Base-by-base conservation (phyloP, 2,329 filamentous ascomycete genomes). In the Colletotrichum sp. region DNA sequence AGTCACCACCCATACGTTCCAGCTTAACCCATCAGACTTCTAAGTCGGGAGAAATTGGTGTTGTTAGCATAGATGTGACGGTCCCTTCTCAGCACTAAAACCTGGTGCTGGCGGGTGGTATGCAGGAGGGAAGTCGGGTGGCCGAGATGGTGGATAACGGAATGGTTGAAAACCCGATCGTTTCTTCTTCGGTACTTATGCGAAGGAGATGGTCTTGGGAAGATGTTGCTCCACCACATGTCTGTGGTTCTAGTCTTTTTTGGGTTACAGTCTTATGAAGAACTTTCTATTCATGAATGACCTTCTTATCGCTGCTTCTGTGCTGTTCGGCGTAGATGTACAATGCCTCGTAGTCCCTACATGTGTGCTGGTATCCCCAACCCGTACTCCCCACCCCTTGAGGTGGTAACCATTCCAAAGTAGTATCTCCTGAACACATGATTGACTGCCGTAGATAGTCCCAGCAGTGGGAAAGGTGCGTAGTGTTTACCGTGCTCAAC, bases 391-490 rank as follows among this genome's bases (percentile, higher is more conserved):
- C 34, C 9, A 44, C 66, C 13, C 55, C n/a, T 5, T 7, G 21
- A 7, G 57, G 30, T 30, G 26, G 26, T 28, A 55, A 9, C 69
- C 86, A 86, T 81, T 88, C 87, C 65, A 88, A 80, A 1, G 86
- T 86, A 69, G 86, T 86, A 76, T 88, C 87, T 67, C 84, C 84
- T n/a, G 81, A 83, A 78, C 87, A 88, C 82, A 87, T 84, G 72
- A 88, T 85, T 32, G 84, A 84, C 79, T 88, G 85, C 12, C 87
- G 82, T 80, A 88, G 84, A 79, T 88, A 88, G 79, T 87, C 85
- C 79, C 88, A 87, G 82, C 87, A 88, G 81, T 88, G 87, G 44
- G 85, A 84, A 81, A 88, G 86, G 79, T 88, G 86, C 82, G 21
- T 24, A 7, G 24, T 32, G 26, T 71, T 49, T 15, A 49, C 30